phyloP scores from a whole-genome alignment of 495 filamentous ascomycete genomes.

The Podospora comata region DNA sequence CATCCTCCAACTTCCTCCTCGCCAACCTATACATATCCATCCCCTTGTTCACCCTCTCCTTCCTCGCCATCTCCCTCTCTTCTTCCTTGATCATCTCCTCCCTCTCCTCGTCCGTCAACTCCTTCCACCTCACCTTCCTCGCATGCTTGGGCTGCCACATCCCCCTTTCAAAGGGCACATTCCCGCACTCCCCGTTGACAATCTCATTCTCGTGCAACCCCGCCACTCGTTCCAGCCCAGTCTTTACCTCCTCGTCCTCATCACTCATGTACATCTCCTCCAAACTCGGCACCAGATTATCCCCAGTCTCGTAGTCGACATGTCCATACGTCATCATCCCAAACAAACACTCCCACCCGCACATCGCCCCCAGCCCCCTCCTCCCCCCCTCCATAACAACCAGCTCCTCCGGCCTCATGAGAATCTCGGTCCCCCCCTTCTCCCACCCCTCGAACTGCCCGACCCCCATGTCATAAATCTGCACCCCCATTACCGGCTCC shows the following conservation, averaged over 20 bases:
- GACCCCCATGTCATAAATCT: slow-evolving; percentile 45
- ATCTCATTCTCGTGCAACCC: slow-evolving; percentile 3
- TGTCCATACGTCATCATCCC: slow-evolving; percentile 57
- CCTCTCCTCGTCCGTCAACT: slow-evolving; percentile 26
- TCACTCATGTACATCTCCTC: slow-evolving; percentile 49
- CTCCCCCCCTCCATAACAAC: slow-evolving; percentile 48
- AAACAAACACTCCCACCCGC: slow-evolving; percentile 29
- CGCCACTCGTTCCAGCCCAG: background rate
- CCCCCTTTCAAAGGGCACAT: slow-evolving; percentile 30
- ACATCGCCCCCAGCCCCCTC: slow-evolving; percentile 45
- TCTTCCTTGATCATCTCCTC: slow-evolving; percentile 28
- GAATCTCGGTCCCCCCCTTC: slow-evolving; percentile 32
- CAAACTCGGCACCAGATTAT: slow-evolving; percentile 36
- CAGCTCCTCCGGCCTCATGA: slow-evolving; percentile 57
- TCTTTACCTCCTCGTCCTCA: slow-evolving; percentile 27
- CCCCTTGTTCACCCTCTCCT: slow-evolving; percentile 9
- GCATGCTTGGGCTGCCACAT: slow-evolving; percentile 39
- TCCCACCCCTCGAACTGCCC: slow-evolving; percentile 53
- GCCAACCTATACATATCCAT: background rate
- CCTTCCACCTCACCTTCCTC: slow-evolving; percentile 34
- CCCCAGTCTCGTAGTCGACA: slow-evolving; percentile 43
- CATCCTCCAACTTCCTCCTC: background rate
- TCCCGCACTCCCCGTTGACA: slow-evolving; percentile 30
- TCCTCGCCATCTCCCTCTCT: slow-evolving; percentile 20
- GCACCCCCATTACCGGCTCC: slow-evolving; percentile 46